Percentiles rank a stretch among this genome's conserved stretches.
These are phyloP conservation scores for Apiospora sp. DNA, from an alignment of 2,329 filamentous ascomycete species.

Conservation along the genomic window DNA sequence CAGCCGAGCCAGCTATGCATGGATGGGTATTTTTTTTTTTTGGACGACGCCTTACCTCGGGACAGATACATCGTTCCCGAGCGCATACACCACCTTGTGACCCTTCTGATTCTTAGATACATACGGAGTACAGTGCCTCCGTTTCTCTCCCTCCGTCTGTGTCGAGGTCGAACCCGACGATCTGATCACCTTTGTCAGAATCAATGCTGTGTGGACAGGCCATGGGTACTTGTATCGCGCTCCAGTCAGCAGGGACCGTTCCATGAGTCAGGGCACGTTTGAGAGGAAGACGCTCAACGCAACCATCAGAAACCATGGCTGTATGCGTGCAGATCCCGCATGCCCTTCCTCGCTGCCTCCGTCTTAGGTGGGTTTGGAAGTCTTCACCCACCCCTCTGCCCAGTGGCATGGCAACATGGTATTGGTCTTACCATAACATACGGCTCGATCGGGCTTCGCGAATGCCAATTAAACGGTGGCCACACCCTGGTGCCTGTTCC, in stretches of 20 bases:
- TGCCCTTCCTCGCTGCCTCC: constrained; percentile 4
- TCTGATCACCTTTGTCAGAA: constrained; percentile 13
- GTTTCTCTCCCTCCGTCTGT: not conserved
- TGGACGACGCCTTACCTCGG: not conserved
- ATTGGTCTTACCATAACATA: constrained; percentile 19
- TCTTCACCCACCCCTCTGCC: not conserved
- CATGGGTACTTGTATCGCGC: not conserved
- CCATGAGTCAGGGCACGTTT: constrained; percentile 23
- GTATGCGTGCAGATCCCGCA: constrained; percentile 18
- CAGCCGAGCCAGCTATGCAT: not conserved
- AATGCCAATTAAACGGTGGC: constrained; percentile 17
- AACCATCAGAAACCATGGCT: constrained; percentile 24
- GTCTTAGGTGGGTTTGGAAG: constrained; percentile 19
- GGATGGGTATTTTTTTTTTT: not conserved
- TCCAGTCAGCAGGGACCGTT: constrained; percentile 14
- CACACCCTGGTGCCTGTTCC: constrained; percentile 13
- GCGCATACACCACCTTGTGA: constrained; percentile 8
- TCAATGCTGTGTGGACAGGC: not conserved
- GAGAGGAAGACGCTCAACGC: constrained; percentile 16
- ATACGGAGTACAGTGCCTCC: not conserved
- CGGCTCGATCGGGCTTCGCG: constrained; percentile 21
- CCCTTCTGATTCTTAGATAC: not conserved
- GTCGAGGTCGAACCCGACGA: not conserved
- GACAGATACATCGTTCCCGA: not conserved
- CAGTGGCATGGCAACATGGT: constrained; percentile 21